These are phyloP conservation scores for Penicillium sp. DNA, from an alignment of 2,329 filamentous ascomycete species.

Conservation along the genomic window DNA sequence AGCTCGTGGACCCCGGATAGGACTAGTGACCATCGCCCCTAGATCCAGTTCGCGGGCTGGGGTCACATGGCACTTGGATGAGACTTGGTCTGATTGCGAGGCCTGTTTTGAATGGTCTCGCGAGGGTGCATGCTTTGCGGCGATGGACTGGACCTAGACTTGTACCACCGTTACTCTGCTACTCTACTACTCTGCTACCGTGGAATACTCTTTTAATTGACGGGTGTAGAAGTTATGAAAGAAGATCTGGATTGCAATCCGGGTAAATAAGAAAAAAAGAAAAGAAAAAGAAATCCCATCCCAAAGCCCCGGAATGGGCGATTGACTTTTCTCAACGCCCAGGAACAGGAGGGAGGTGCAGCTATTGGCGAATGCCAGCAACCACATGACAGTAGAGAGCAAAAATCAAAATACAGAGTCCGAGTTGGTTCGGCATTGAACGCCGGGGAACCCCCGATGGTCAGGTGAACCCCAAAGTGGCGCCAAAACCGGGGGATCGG, in stretches of 20 bases:
- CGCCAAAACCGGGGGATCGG: conserved; percentile 12
- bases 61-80: neutral
- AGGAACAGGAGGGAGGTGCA: conserved; percentile 3
- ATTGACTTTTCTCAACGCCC: conserved; percentile 11
- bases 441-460: neutral
- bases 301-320: conserved; percentile 1
- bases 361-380: neutral
- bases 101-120: too few relatives aligned
- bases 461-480: conserved; percentile 10
- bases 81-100: neutral
- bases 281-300: neutral
- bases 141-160: neutral
- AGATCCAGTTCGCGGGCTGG: neutral
- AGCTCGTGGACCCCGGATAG: neutral
- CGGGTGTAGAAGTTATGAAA: neutral
- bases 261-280: neutral
- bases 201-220: neutral
- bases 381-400: neutral
- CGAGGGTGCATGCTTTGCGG: neutral
- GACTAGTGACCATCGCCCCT: neutral
- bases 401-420: neutral
- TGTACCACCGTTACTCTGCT: neutral
- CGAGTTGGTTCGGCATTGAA: neutral
- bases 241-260: neutral
- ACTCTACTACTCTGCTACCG: neutral